Evolutionary conservation across 495 filamentous ascomycete genomes (phyloP), one percentile per base, ranked within the genome.

Genomic region (Penicillium malachiteum): DNA sequence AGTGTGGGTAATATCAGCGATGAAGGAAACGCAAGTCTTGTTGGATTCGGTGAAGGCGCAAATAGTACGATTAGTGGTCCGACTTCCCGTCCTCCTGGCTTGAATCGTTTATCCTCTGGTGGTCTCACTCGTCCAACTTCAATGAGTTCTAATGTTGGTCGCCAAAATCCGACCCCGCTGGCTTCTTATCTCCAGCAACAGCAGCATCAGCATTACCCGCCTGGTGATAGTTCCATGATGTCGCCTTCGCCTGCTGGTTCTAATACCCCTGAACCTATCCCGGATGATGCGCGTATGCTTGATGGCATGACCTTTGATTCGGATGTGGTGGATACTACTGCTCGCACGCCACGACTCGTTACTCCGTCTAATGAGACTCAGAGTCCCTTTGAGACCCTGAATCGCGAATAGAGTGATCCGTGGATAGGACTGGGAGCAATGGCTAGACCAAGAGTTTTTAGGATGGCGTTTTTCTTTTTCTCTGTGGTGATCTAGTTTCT

Each of bases 11-110:
- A 85, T 58, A 83, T 92, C 77, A 91, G 87, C 55, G 91, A 96
- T 58, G 89, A 92, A 60, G 83, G 81, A 5, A 77, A 81, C 53
- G 88, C 84, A 0, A 87, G 83, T 61, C 73, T 96, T 30, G 91
- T 95, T 8, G 92, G 84, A 0, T 95, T 95, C 55, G 92, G 92
- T 47, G 92, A 96, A 65, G 91, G 90, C 7, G 91, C 91, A 11
- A 86, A 86, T 51, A 92, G 86, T 62, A 91, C 87, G 0, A 80
- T 89, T 49, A 85, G 81, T 51, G 89, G 87, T 7, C 87, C 87
- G n/a, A 86, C 81, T 16, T 90, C 77, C n/a, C 66, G 59, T 33
- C 63, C 67, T 8, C 30, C 67, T 4, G 62, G 54, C 9, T 30
- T 75, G 8, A 70, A 66, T 31, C 60, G 74, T 8, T 47, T 71